Percentiles rank a stretch among this genome's conserved stretches.
Conservation (phyloP, 2,329 filamentous ascomycete species). For the Tolypocladium tropicale region DNA sequence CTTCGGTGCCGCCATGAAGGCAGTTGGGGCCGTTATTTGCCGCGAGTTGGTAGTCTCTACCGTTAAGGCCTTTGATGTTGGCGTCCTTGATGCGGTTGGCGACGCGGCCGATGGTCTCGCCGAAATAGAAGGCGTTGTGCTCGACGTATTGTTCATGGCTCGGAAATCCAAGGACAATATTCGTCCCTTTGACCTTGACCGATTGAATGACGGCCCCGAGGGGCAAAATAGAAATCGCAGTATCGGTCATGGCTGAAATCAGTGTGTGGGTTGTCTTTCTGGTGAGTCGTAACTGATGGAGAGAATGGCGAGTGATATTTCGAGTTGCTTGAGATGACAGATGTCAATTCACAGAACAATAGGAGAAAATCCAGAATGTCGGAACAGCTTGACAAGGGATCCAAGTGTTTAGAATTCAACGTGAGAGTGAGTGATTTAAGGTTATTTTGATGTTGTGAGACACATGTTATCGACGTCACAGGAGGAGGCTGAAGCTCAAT, state of each 20-base stretch:
- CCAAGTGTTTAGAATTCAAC: background rate
- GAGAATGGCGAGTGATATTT: background rate
- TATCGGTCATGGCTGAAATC: slow-evolving; percentile 28
- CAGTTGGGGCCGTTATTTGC: slow-evolving; percentile 72
- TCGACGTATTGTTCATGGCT: slow-evolving; percentile 63
- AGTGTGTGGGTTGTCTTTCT: background rate
- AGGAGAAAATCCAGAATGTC: background rate
- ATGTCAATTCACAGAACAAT: background rate
- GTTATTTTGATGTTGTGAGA: background rate
- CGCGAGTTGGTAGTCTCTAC: slow-evolving; percentile 55
- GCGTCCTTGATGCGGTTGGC: slow-evolving; percentile 73
- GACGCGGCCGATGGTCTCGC: slow-evolving; percentile 80
- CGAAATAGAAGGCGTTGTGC: slow-evolving; percentile 74
- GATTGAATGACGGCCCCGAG: slow-evolving; percentile 73
- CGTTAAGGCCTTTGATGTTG: slow-evolving; percentile 62
- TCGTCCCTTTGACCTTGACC: slow-evolving; percentile 64
- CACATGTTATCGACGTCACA: background rate
- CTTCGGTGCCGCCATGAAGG: slow-evolving; percentile 59
- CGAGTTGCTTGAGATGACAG: background rate
- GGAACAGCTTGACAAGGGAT: background rate
- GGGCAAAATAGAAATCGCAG: slow-evolving; percentile 56
- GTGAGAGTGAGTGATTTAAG: too few species aligned
- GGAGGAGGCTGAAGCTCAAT: background rate
- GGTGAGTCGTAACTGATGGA: too few species aligned
- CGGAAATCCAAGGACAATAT: slow-evolving; percentile 85